Evolutionary conservation across 805 yeast genomes (phyloP), one percentile per base, ranked within the genome.

Genomic region (Ogataea trehalophila): DNA sequence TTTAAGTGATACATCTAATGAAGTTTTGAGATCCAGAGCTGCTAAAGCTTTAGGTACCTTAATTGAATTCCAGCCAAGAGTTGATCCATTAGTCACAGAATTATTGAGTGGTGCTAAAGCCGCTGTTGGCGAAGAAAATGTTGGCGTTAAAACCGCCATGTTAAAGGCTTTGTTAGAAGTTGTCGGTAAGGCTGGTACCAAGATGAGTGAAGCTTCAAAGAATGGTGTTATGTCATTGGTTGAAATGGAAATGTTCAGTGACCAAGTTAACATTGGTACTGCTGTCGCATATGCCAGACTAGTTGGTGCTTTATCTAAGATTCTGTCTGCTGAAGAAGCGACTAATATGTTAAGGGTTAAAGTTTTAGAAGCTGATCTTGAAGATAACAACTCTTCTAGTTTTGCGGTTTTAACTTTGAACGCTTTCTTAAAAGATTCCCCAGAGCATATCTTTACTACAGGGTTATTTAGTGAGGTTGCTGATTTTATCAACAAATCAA

Each of bases 71-170:
- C 97, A 91, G 67, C 91, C 97, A 7, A 80, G 97, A 61, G 91
- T 92, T 46, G 99, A 92, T 65, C 96, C 97, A 3, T 76, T 92
- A 47, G 89, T 90, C 6, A 76, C 87, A 37, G 98, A 92, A 62
- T 74, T 91, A 51, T 82, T 90, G 14, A 67, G 80, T 40, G 94
- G 94, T 45, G 87, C 88, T 14, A 84, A 79, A 58, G 72, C 74
- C 48, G 74, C 87, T 18, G 72, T 74, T n/a, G 67, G 65, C 14
- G 46, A 52, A 14, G 62, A 53, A 37, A 82, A 80, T 50, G 68
- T 69, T 40, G 92, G 89, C 45, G 90, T 90, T 23, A 86, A 86
- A 57, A 79, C 87, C 11, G 87, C 97, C 0, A 87, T 91, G 85
- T 73, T 90, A 58, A 81, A 81, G 58, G 97, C 95, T 0, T 71